Evolutionary conservation across 2,329 filamentous ascomycete species (phyloP).

Genomic region (Verticillium nubilum): DNA sequence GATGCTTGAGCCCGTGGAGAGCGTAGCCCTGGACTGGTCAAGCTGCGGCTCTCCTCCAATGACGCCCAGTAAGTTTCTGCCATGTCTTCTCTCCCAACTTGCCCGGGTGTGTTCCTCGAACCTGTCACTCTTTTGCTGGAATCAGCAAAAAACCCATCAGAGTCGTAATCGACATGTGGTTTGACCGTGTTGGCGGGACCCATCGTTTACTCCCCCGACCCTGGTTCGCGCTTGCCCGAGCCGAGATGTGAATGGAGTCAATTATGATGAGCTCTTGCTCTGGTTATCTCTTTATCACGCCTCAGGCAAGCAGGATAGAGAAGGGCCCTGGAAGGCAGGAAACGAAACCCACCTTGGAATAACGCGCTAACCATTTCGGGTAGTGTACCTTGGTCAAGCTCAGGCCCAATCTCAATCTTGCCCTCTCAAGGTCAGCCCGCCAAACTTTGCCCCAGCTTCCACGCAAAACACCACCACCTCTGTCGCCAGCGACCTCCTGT

Average conservation of each 20-base stretch:
- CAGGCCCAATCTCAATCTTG: conserved; percentile 30
- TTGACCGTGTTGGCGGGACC: not conserved
- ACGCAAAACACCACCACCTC: conserved; percentile 26
- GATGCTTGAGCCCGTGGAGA: conserved; percentile 66
- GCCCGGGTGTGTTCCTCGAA: no score
- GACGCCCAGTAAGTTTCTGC: conserved; percentile 72
- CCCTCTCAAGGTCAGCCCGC: conserved; percentile 47
- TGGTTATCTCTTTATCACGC: not conserved
- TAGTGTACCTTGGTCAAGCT: conserved; percentile 38
- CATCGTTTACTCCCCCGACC: not conserved
- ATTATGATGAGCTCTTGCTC: not conserved
- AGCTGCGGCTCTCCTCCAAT: conserved; percentile 76
- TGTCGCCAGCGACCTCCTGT: conserved; percentile 64
- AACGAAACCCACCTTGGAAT: not conserved
- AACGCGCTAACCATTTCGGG: conserved; percentile 27
- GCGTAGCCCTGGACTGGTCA: conserved; percentile 72
- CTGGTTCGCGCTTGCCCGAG: not conserved
- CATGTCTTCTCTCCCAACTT: conserved; percentile 1
- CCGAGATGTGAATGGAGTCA: not conserved
- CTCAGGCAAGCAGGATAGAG: not conserved
- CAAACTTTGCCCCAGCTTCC: conserved; percentile 30
- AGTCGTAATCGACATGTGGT: not conserved
- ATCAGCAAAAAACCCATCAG: not conserved
- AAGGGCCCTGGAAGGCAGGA: not conserved
- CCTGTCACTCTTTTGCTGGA: not conserved